Conservation (phyloP, 73 alveolate genomes). For the Tetrahymena thermophila region DNA sequence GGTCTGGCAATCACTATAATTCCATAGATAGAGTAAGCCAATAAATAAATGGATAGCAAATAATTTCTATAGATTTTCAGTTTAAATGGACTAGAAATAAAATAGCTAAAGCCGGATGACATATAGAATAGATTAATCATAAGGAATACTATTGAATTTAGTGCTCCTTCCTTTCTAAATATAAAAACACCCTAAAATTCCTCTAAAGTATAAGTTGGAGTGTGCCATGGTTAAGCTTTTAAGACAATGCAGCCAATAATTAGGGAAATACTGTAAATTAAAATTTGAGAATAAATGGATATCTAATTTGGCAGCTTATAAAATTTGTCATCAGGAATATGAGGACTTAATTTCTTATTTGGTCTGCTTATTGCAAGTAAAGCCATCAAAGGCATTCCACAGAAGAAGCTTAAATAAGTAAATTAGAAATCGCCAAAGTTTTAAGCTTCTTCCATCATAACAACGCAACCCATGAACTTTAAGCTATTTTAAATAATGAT, state of each 20-base stretch:
- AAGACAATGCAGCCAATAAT: background rate
- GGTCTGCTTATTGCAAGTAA: conserved; percentile 11
- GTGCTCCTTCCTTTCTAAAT: conserved; percentile 17
- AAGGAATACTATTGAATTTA: conserved; percentile 4
- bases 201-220: background rate
- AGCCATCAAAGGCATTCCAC: conserved; percentile 15
- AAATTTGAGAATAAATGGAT: background rate
- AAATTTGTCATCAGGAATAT: conserved; percentile 26
- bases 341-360: background rate
- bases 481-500: conserved; percentile 2
- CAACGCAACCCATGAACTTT: conserved; percentile 19
- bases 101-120: conserved; percentile 7
- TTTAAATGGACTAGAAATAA: conserved; percentile 20
- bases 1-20: background rate
- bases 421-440: conserved; percentile 15
- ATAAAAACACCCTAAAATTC: background rate
- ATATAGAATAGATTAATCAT: background rate
- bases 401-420: conserved; percentile 5
- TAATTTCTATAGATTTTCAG: background rate
- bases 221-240: conserved; percentile 15
- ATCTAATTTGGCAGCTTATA: background rate
- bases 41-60: background rate
- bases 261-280: background rate
- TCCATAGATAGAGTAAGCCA: background rate
- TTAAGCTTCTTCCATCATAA: conserved; percentile 29